These are phyloP conservation scores for Calcarisporium arbuscula DNA, from an alignment of 2,329 filamentous ascomycete species.

Conservation along the genomic window DNA sequence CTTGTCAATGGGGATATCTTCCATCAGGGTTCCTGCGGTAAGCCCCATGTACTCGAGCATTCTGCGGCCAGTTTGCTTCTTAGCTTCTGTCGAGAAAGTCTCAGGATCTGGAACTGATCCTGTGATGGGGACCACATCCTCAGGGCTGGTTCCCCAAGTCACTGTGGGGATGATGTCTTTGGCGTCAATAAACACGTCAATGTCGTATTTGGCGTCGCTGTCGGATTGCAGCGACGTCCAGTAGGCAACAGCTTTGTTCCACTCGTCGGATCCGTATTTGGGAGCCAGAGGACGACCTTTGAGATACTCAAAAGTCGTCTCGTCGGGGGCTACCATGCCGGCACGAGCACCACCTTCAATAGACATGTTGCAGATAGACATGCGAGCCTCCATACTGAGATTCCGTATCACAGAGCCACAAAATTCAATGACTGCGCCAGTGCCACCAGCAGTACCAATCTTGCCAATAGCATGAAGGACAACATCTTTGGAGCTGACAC, in stretches of 20 bases:
- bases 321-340: conserved; percentile 94
- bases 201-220: conserved; percentile 81
- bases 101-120: conserved; percentile 86
- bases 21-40: conserved; percentile 76
- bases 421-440: conserved; percentile 92
- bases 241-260: conserved; percentile 82
- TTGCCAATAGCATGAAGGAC: conserved; percentile 87
- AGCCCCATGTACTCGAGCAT: conserved; percentile 97
- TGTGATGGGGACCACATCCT: conserved; percentile 93
- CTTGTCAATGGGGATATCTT: conserved; percentile 90
- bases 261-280: conserved; percentile 75
- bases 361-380: conserved; percentile 99
- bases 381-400: conserved; percentile 92
- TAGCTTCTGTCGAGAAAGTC: conserved; percentile 71
- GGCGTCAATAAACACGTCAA: conserved; percentile 80
- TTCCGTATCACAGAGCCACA: conserved; percentile 86
- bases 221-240: conserved; percentile 86
- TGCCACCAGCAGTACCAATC: conserved; percentile 93
- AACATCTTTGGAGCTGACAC: conserved; percentile 94
- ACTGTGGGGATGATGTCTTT: conserved; percentile 92
- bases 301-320: conserved; percentile 91
- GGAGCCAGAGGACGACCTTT: conserved; percentile 86
- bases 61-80: conserved; percentile 72
- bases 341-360: conserved; percentile 94
- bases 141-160: conserved; percentile 94